A percentile compares a stretch with the other conserved stretches of the same genome.
Evolutionary conservation across 2,329 filamentous ascomycete genomes (phyloP).

Genomic region (Trichoderma sp.): DNA sequence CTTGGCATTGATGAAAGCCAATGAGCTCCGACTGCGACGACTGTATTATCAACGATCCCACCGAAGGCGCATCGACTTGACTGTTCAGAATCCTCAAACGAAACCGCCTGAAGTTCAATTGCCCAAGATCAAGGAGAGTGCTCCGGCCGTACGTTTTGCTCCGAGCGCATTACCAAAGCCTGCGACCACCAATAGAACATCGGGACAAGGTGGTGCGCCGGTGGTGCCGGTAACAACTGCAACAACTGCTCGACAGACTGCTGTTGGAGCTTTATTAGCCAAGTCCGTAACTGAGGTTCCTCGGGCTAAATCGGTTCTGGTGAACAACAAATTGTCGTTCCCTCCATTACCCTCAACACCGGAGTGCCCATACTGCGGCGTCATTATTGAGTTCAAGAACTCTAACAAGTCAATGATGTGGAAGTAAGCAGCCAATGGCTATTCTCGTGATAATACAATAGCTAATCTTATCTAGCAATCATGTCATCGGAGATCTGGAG

Average conservation of each 20-base stretch:
- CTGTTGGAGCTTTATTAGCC: background rate
- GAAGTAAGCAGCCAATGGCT: background rate
- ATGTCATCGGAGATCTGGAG: conserved; percentile 5
- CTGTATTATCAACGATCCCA: conserved; percentile 6
- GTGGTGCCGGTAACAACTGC: background rate
- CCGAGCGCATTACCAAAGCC: background rate
- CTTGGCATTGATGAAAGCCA: background rate
- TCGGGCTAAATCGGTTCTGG: background rate
- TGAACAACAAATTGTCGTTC: background rate
- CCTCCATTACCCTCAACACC: background rate
- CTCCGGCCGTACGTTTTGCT: background rate
- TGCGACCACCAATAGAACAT: background rate
- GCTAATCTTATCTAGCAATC: background rate
- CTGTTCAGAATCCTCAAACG: background rate
- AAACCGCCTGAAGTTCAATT: background rate
- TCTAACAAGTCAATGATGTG: background rate
- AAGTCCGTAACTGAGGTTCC: conserved; percentile 1
- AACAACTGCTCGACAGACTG: background rate
- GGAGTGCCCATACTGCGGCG: conserved; percentile 6
- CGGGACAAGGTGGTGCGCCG: background rate
- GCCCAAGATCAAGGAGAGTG: background rate
- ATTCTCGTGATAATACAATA: background rate
- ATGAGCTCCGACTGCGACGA: conserved; percentile 5
- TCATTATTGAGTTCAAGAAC: background rate
- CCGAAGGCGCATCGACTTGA: background rate